These are phyloP conservation scores for Dendrobium officinale DNA, from an alignment of 106 monocot species.

Conservation along the genomic window DNA sequence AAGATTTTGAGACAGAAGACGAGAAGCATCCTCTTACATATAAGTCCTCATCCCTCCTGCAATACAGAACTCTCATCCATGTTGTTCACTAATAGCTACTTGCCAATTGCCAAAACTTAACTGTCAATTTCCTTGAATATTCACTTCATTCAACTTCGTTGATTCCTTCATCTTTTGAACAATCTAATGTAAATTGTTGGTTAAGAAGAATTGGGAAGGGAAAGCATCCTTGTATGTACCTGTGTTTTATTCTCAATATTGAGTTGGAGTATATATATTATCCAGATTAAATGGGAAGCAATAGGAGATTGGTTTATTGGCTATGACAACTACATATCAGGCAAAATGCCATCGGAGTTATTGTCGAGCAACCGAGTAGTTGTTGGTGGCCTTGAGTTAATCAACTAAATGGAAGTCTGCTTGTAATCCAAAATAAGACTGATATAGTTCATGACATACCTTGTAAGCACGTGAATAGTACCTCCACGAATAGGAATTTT, in stretches of 20 bases:
- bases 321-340: constrained; percentile 46
- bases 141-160: too few species aligned
- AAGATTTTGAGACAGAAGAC: too few species aligned
- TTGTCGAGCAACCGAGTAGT: constrained; percentile 6
- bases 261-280: constrained; percentile 54
- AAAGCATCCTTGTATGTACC: constrained; percentile 16
- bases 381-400: constrained; percentile 41
- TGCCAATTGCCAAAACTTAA: too few species aligned
- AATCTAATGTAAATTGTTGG: too few species aligned
- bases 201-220: too few species aligned
- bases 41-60: too few species aligned
- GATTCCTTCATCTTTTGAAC: too few species aligned
- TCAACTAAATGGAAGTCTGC: constrained; percentile 49
- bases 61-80: too few species aligned
- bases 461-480: constrained; percentile 23
- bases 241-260: constrained; percentile 66
- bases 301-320: constrained; percentile 39
- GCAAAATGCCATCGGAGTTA: constrained; percentile 2
- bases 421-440: constrained; percentile 73
- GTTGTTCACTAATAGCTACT: too few species aligned
- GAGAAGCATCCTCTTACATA: too few species aligned
- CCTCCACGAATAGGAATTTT: too few species aligned
- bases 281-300: constrained; percentile 62
- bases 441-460: constrained; percentile 96
- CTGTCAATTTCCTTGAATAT: too few species aligned